Base-by-base conservation (phyloP, 257 asterid species). In the Solanum appendiculatum region DNA sequence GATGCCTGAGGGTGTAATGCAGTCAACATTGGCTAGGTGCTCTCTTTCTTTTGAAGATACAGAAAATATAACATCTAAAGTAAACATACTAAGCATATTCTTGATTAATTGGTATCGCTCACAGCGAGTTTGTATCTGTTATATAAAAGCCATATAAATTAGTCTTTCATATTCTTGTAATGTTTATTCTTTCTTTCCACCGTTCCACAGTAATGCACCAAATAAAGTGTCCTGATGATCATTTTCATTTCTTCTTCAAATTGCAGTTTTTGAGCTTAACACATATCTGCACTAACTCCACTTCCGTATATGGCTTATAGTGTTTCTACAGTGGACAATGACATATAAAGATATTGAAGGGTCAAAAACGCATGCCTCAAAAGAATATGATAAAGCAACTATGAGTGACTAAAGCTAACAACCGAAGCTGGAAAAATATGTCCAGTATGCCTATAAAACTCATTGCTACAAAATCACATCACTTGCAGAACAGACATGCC, bases 381-480 rank as follows among this genome's bases (percentile, higher is more conserved):
- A 54, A 88, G 83, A 88, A 90, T 87, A 90, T 87, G 83, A 86
- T 86, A 86, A 88, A 39, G 85, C 88, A 90, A 88, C 88, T 73
- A 80, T 78, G 73, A 34, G 73, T 27, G 88, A 73, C 90, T 51
- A 89, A 40, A 44, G 89, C 93, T 86, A 90, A 86, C 64, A 88
- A 77, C 11, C 48, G 72, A 21, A 88, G 85, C 86, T 86, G 90
- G 66, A 82, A 90, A 90, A 86, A 60, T 14, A 69, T 81, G 89
- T 90, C 91, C 86, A 85, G 83, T 85, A 64, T 89, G 88, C 89
- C 85, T 89, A 86, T 92, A 92, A 92, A 92, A 89, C 87, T 90
- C 92, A 87, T 70, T 39, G 91, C 93, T 90, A 88, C 87, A 87
- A 90, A 80, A 90, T 91, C 92, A 93, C 93, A 88, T 91, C 95